Evolutionary conservation across 164 flowering plant genomes (phyloP), one percentile per base, ranked within the genome.

Genomic region (Dillenia suffruticosa): DNA sequence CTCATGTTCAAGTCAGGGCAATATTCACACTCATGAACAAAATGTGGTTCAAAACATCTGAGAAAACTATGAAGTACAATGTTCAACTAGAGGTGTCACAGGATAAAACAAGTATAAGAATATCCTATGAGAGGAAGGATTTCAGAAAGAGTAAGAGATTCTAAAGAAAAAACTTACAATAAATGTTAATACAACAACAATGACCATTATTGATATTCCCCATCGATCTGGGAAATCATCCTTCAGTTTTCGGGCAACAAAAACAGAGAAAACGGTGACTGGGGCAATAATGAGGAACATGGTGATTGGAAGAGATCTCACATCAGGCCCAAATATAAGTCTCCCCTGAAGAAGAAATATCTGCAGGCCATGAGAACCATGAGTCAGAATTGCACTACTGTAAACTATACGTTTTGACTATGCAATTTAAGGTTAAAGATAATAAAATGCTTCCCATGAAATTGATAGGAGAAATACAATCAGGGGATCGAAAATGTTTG

Each of bases 291-390:
- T 82, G 14, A 89, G 75, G 32, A 58, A 70, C 19, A 81, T 24
- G 8, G 96, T 83, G 9, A 85, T 59, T 50, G 74, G 65, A n/a
- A 89, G 26, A 0, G 91, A 87, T 68, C 81, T 70, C 47, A 63
- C 78, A 68, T 87, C 93, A 53, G 93, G 96, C 55, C 96, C 96
- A 72, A 89, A 89, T 63, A 87, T 53, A 63, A 89, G 64, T 69
- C 96, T 82, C 58, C 93, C 96, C 47, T 84, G 82, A 58, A 76
- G 62, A 51, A 74, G 73, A 66, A 89, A 89, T 69, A 51, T 81
- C 96, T 89, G 91, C 82, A 82, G 60, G 52, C 53, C 7, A 51
- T 49, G 58, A 10, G 11, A 49, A 53, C 51, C 13, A 19, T 43
- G 14, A 44, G 52, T 45, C 22, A 54, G 19, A 32, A 32, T 32